phyloP scores from a whole-genome alignment of 139 green algal species.

The Closterium sp. region DNA sequence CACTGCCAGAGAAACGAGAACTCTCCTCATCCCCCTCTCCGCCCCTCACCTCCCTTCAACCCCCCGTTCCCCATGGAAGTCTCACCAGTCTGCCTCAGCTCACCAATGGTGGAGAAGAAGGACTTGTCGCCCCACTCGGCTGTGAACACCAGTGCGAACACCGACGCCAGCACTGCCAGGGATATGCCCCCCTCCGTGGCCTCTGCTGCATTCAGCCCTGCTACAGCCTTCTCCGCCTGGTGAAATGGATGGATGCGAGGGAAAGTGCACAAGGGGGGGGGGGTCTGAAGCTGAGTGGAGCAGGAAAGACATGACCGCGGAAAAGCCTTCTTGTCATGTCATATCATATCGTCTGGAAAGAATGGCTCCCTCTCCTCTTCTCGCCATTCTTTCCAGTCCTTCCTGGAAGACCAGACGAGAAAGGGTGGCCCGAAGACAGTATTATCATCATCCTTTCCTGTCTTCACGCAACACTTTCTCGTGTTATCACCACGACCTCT shows the following conservation, averaged over 20 bases:
- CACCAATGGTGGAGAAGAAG: conserved; percentile 92
- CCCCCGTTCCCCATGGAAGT: not conserved
- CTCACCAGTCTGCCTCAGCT: not conserved
- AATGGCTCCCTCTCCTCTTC: no score
- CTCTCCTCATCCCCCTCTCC: no score
- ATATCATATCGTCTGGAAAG: no score
- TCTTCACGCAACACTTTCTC: no score
- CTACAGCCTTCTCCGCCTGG: not conserved
- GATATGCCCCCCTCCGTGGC: not conserved
- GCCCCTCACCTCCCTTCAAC: not conserved
- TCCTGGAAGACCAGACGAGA: no score
- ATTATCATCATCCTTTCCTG: no score
- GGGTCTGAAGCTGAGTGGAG: no score
- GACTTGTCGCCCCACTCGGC: conserved; percentile 99
- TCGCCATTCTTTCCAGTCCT: no score
- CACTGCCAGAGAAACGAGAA: not conserved
- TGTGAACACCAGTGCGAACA: conserved; percentile 93
- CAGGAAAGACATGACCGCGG: no score
- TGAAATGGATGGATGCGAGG: not conserved
- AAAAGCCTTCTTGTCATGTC: not conserved
- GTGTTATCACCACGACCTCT: no score
- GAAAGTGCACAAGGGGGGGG: no score
- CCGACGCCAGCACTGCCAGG: not conserved
- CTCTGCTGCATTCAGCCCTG: not conserved
- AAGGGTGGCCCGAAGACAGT: no score